A percentile compares a stretch with the other conserved stretches of the same genome.
Conservation (phyloP, 306 rosid genomes). For the Cicer arietinum region DNA sequence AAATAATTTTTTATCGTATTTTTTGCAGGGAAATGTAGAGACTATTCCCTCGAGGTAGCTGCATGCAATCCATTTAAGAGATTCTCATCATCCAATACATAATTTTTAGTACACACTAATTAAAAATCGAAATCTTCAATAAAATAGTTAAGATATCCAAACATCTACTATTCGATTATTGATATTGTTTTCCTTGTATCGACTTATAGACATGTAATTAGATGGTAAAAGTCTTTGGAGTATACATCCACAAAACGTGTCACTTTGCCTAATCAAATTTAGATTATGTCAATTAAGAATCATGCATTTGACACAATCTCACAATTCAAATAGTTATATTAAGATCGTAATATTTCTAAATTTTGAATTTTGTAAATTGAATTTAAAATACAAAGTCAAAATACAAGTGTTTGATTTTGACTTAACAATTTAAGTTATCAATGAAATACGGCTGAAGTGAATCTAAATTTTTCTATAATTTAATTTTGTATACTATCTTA, state of each 20-base stretch:
- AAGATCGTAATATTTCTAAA: background rate
- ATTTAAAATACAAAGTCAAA: background rate
- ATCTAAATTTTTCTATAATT: too few relatives aligned
- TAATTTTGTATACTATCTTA: too few relatives aligned
- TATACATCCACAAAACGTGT: background rate
- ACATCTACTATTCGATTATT: background rate
- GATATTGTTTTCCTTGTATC: background rate
- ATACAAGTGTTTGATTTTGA: background rate
- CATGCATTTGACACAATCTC: background rate
- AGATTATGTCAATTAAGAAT: background rate
- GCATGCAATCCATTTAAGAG: too few relatives aligned
- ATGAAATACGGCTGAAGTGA: accelerated
- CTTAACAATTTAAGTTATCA: background rate
- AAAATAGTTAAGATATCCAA: too few relatives aligned
- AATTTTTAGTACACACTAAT: too few relatives aligned
- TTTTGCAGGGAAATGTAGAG: too few relatives aligned
- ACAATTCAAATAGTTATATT: background rate
- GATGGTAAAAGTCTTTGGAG: background rate
- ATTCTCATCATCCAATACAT: too few relatives aligned
- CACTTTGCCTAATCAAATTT: background rate
- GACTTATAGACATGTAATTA: background rate
- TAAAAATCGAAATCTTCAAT: too few relatives aligned
- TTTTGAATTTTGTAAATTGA: background rate
- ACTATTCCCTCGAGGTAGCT: too few relatives aligned
- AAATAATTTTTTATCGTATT: too few relatives aligned